A percentile compares a stretch with the other conserved stretches of the same genome.
Conservation (phyloP, 2,329 filamentous ascomycete genomes). For the Drechslera avenae region DNA sequence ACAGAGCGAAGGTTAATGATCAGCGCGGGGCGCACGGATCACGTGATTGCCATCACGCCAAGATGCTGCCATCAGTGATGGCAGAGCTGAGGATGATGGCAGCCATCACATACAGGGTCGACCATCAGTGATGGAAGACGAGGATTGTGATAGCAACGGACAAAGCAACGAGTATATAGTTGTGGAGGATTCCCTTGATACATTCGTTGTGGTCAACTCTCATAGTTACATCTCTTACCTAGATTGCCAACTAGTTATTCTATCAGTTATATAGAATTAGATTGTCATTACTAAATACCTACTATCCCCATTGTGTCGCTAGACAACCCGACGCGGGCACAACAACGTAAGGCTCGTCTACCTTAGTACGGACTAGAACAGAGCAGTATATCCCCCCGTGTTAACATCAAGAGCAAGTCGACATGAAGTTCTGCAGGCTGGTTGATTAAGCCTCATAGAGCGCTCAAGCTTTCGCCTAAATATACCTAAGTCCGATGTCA, state of each 20-base stretch:
- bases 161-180: not conserved
- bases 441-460: no score
- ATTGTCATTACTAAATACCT: no score
- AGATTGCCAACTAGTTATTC: not conserved
- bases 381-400: no score
- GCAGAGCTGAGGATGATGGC: not conserved
- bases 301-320: no score
- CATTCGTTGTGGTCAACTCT: not conserved
- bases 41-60: not conserved
- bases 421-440: no score
- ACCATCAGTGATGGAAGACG: not conserved
- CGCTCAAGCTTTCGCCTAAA: no score
- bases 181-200: not conserved
- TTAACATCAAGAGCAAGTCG: no score
- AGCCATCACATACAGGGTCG: not conserved
- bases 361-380: no score
- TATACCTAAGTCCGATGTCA: no score
- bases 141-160: not conserved
- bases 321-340: no score
- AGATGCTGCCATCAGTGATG: not conserved
- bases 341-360: no score
- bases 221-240: not conserved
- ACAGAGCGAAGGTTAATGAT: not conserved
- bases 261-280: no score
- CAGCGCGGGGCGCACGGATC: not conserved